Base-by-base conservation (phyloP, 1,284 basidiomycete genomes). In the Porogramme epimiltina region DNA sequence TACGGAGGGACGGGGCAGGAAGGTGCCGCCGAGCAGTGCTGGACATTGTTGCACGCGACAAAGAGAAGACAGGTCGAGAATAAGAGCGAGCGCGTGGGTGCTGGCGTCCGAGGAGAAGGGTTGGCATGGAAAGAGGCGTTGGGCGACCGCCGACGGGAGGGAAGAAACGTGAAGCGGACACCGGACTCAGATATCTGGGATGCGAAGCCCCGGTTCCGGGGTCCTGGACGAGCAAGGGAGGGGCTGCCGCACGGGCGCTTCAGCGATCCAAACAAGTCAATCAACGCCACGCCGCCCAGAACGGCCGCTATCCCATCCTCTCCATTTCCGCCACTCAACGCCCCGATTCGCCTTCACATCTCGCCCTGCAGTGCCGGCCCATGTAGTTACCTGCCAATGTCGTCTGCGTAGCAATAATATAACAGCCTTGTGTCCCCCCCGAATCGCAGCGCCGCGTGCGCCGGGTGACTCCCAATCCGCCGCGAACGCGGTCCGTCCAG, bases 211-310 rank as follows among this genome's bases (percentile, higher is more conserved):
- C 52, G 52, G 57, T 61, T 56, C 58, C 51, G 61, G 59, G 59
- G 58, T 62, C 60, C 59, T 59, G 62, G 62, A 63, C 61, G 64
- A 63, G 34, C 28, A 13, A 31, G 28, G 28, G 63, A 62, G 63
- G 62, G 60, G 62, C 63, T 65, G n/a, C n/a, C n/a, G 62, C 63
- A 64, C 62, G 51, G 66, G 66, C 60, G 60, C 52, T 57, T 59
- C 54, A 40, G 31, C 6, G 31, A 47, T 48, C 64, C 62, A 54
- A 61, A 66, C 61, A 57, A 61, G 66, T 63, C 58, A 66, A 64
- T 66, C 63, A 65, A 64, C 62, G 64, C 66, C 64, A 63, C 62
- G 62, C 58, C 60, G 62, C 58, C 58, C 49, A 60, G 54, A 54
- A 55, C 56, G 55, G 54, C 58, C 52, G 54, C 52, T 59, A 53